A percentile compares a stretch with the other conserved stretches of the same genome.
These are phyloP conservation scores for Daldinia loculata DNA, from an alignment of 495 filamentous ascomycete genomes.

Conservation along the genomic window DNA sequence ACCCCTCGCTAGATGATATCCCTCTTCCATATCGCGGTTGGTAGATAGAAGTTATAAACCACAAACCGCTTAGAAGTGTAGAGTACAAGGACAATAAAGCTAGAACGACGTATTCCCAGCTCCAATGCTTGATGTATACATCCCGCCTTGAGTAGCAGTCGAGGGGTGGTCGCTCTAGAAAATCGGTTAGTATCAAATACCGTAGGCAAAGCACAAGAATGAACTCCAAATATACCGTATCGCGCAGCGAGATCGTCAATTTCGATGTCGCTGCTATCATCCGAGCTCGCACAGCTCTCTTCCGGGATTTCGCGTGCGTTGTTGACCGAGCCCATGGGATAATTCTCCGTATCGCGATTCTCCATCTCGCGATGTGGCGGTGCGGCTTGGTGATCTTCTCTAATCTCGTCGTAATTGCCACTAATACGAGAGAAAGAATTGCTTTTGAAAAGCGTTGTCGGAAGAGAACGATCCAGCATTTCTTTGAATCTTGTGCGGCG, in stretches of 20 bases:
- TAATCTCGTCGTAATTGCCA: slow-evolving; percentile 22
- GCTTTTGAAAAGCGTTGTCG: slow-evolving; percentile 7
- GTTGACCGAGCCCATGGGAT: slow-evolving; percentile 16
- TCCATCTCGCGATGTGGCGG: slow-evolving; percentile 8
- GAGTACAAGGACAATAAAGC: slow-evolving; percentile 71
- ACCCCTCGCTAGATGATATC: slow-evolving; percentile 58
- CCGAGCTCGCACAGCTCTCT: neutral
- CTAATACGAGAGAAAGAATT: slow-evolving; percentile 4
- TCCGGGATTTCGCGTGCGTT: neutral
- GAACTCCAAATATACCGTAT: slow-evolving; percentile 26
- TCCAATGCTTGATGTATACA: slow-evolving; percentile 52
- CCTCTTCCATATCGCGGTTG: slow-evolving; percentile 67
- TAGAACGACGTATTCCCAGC: slow-evolving; percentile 67
- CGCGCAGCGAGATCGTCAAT: slow-evolving; percentile 27
- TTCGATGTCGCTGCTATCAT: slow-evolving; percentile 10
- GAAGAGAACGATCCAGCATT: slow-evolving; percentile 28
- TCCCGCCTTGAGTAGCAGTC: slow-evolving; percentile 48
- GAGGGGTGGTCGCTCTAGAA: slow-evolving; percentile 27
- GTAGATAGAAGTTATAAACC: slow-evolving; percentile 64
- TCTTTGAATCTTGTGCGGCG: slow-evolving; percentile 34
- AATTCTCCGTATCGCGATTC: slow-evolving; percentile 11
- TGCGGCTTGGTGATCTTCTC: slow-evolving; percentile 1
- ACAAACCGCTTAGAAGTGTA: slow-evolving; percentile 71
- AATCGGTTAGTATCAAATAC: slow-evolving; percentile 4
- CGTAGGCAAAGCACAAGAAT: neutral